Evolutionary conservation across 768 basidiomycete genomes (phyloP).

Genomic region (Tephrocybe sp.): DNA sequence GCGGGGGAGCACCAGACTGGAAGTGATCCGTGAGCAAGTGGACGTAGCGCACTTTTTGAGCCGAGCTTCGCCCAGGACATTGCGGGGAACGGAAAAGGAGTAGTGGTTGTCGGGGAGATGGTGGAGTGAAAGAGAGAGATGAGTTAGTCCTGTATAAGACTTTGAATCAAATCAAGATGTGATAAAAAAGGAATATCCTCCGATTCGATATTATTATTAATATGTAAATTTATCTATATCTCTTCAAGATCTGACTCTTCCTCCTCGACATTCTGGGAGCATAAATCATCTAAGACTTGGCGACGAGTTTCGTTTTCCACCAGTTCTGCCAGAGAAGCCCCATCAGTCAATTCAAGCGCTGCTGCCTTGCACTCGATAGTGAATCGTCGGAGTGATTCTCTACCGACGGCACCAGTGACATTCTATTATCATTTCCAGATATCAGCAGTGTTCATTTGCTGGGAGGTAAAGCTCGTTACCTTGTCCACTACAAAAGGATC

Average conservation of each 20-base stretch:
- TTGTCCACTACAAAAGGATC: slow-evolving; percentile 13
- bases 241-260: too few relatives aligned
- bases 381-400: background rate
- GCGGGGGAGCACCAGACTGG: background rate
- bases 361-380: background rate
- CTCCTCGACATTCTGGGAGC: too few relatives aligned
- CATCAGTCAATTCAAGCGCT: background rate
- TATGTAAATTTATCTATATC: background rate
- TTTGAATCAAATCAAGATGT: slow-evolving; percentile 12
- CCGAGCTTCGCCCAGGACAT: slow-evolving; percentile 58
- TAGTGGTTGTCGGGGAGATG: slow-evolving; percentile 11
- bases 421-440: slow-evolving; percentile 6
- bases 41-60: slow-evolving; percentile 36
- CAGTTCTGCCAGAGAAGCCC: background rate
- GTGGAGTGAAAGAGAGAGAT: slow-evolving; percentile 21
- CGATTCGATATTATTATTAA: slow-evolving; percentile 7
- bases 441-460: background rate
- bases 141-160: slow-evolving; percentile 24
- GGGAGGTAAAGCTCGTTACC: background rate
- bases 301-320: background rate
- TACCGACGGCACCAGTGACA: background rate
- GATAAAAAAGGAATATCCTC: slow-evolving; percentile 8
- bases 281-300: too few relatives aligned
- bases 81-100: slow-evolving; percentile 14
- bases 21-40: background rate